Conservation (phyloP, 2,329 filamentous ascomycete species). For the Calonectria montana region DNA sequence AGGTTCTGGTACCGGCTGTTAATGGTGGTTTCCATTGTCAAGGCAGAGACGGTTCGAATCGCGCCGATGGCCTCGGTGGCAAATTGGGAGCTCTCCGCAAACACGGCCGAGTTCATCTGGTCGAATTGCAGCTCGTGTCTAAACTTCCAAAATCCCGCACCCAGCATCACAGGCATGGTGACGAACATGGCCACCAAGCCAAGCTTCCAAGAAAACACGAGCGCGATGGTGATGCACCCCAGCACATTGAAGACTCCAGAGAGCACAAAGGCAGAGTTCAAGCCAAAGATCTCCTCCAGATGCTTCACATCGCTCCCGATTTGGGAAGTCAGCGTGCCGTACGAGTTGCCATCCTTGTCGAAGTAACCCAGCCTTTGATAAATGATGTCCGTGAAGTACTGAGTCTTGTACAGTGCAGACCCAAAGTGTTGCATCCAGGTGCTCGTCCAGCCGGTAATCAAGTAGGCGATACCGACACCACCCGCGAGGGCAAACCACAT, state of each 20-base stretch:
- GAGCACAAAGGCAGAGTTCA: slow-evolving; percentile 45
- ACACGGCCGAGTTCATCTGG: slow-evolving; percentile 66
- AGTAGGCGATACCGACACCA: slow-evolving; percentile 43
- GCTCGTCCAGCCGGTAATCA: slow-evolving; percentile 38
- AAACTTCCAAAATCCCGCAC: slow-evolving; percentile 51
- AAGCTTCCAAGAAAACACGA: slow-evolving; percentile 52
- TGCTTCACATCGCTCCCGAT: slow-evolving; percentile 46
- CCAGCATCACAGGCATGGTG: slow-evolving; percentile 48
- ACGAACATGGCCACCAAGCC: slow-evolving; percentile 51
- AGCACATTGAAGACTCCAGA: slow-evolving; percentile 44
- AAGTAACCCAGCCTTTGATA: slow-evolving; percentile 45
- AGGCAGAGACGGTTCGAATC: slow-evolving; percentile 70
- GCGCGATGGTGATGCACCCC: slow-evolving; percentile 44
- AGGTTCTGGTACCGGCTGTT: slow-evolving; percentile 50
- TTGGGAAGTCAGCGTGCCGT: slow-evolving; percentile 41
- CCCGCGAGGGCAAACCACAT: slow-evolving; percentile 47
- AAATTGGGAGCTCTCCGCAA: slow-evolving; percentile 70
- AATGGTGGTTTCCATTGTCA: slow-evolving; percentile 71
- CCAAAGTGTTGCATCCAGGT: slow-evolving; percentile 25
- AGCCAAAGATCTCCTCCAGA: slow-evolving; percentile 46
- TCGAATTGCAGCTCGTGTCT: slow-evolving; percentile 66
- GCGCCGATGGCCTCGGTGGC: slow-evolving; percentile 71
- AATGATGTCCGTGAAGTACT: slow-evolving; percentile 46
- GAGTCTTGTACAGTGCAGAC: slow-evolving; percentile 38
- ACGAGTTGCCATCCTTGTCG: slow-evolving; percentile 44